phyloP scores from a whole-genome alignment of 2,329 filamentous ascomycete species.

The Plenodomus lindquistii region DNA sequence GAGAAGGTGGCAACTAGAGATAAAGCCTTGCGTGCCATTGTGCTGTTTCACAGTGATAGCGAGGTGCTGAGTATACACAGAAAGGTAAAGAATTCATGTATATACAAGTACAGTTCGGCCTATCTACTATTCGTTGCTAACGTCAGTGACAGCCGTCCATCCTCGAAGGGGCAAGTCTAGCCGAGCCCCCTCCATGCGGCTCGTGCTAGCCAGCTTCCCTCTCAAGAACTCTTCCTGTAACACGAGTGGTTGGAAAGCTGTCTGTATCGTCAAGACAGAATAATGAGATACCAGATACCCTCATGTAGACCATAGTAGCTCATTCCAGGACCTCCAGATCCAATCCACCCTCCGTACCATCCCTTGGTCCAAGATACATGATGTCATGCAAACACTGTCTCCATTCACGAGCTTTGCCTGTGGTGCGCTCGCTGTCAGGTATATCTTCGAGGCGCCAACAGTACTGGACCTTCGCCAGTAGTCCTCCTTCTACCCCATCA shows the following conservation, averaged over 20 bases:
- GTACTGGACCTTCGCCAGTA: slow-evolving; percentile 19
- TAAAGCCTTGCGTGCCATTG: slow-evolving; percentile 3
- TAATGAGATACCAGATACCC: not conserved
- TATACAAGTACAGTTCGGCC: not conserved
- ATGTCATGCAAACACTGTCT: slow-evolving; percentile 23
- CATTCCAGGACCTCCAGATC: slow-evolving; percentile 3
- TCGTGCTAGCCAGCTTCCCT: slow-evolving; percentile 8
- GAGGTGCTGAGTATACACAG: not conserved
- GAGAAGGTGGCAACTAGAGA: not conserved
- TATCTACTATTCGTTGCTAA: slow-evolving; percentile 6
- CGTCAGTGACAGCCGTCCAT: slow-evolving; percentile 4
- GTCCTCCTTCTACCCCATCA: slow-evolving; percentile 1
- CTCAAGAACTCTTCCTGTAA: not conserved
- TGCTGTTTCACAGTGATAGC: not conserved
- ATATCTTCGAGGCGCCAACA: slow-evolving; percentile 15
- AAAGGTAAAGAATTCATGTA: not conserved
- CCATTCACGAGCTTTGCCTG: slow-evolving; percentile 6
- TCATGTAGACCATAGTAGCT: too few relatives aligned
- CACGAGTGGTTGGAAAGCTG: too few relatives aligned
- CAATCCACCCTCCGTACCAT: slow-evolving; percentile 8
- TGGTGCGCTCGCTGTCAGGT: slow-evolving; percentile 1
- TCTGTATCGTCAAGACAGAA: too few relatives aligned
- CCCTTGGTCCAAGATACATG: slow-evolving; percentile 14
- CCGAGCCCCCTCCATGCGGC: slow-evolving; percentile 14
- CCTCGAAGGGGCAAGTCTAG: slow-evolving; percentile 12